phyloP scores from a whole-genome alignment of 495 filamentous ascomycete genomes.

The Tuber borchii region DNA sequence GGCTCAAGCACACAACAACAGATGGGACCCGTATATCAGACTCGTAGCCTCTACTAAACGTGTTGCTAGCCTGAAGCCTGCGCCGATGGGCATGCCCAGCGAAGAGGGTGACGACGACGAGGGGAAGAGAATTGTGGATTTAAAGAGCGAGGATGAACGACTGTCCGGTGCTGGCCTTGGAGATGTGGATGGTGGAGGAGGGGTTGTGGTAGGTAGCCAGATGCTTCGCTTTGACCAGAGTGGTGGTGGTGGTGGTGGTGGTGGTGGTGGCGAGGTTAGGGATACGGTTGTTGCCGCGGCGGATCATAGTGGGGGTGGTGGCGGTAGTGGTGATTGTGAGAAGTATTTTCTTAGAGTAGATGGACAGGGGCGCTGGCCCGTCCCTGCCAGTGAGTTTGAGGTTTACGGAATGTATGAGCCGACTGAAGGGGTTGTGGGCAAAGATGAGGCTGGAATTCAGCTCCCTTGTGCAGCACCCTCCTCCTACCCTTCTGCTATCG shows the following conservation, averaged over 20 bases:
- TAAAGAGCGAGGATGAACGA: neutral
- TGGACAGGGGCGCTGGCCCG: neutral
- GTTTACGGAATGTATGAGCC: neutral
- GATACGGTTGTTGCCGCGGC: neutral
- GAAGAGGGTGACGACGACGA: neutral
- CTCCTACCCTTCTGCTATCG: neutral
- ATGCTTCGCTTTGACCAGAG: neutral
- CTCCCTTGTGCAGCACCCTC: neutral
- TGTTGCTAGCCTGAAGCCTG: neutral
- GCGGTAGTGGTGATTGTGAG: neutral
- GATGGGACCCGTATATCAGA: constrained; percentile 26
- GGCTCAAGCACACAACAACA: constrained; percentile 20
- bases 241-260: no score
- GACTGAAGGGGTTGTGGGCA: neutral
- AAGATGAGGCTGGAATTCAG: neutral
- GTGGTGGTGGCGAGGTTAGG: neutral
- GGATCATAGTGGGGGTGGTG: neutral
- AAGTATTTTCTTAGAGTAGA: neutral
- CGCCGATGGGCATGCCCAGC: neutral
- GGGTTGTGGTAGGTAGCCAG: neutral
- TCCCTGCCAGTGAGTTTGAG: neutral
- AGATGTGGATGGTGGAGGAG: neutral
- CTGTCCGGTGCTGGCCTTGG: neutral
- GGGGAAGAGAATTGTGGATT: neutral
- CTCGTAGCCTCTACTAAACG: neutral